phyloP scores from a whole-genome alignment of 1,139 yeast species.

The Debaryomyces singareniensis region DNA sequence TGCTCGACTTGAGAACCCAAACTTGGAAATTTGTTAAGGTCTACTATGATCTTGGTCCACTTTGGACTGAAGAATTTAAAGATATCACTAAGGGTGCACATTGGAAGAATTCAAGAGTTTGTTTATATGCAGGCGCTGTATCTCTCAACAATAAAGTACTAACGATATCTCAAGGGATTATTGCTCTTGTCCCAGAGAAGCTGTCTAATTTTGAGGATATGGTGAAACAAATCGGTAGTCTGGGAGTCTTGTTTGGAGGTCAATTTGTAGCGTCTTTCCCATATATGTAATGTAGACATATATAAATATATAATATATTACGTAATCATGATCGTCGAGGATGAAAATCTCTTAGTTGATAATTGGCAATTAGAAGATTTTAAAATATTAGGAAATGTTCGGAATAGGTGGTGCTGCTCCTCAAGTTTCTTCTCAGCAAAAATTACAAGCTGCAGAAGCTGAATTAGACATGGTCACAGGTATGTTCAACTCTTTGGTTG shows the following conservation, averaged over 20 bases:
- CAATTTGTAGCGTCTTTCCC: slow-evolving; percentile 35
- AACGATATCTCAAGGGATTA: slow-evolving; percentile 35
- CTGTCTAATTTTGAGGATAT: slow-evolving; percentile 18
- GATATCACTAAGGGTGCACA: slow-evolving; percentile 16
- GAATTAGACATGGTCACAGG: slow-evolving; percentile 96
- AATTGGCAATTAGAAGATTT: not conserved
- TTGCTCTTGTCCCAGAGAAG: slow-evolving; percentile 26
- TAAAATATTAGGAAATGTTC: slow-evolving; percentile 33
- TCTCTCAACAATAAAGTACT: slow-evolving; percentile 31
- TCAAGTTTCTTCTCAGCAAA: slow-evolving; percentile 67
- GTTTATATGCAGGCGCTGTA: slow-evolving; percentile 27
- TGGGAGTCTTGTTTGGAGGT: slow-evolving; percentile 29
- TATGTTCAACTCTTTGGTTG: slow-evolving; percentile 84
- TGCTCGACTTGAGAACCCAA: slow-evolving; percentile 35
- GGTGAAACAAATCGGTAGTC: slow-evolving; percentile 14
- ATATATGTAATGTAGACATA: slow-evolving; percentile 11
- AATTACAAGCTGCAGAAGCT: slow-evolving; percentile 73
- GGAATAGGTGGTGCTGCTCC: slow-evolving; percentile 85
- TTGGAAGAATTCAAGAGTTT: slow-evolving; percentile 26
- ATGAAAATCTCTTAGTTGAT: slow-evolving; percentile 12
- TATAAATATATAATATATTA: not conserved
- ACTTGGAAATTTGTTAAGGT: slow-evolving; percentile 37
- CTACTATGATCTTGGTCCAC: slow-evolving; percentile 26
- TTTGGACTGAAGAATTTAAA: slow-evolving; percentile 15
- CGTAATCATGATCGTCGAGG: slow-evolving; percentile 14